phyloP scores from a whole-genome alignment of 2,329 filamentous ascomycete genomes.

The Aspergillus neotritici region DNA sequence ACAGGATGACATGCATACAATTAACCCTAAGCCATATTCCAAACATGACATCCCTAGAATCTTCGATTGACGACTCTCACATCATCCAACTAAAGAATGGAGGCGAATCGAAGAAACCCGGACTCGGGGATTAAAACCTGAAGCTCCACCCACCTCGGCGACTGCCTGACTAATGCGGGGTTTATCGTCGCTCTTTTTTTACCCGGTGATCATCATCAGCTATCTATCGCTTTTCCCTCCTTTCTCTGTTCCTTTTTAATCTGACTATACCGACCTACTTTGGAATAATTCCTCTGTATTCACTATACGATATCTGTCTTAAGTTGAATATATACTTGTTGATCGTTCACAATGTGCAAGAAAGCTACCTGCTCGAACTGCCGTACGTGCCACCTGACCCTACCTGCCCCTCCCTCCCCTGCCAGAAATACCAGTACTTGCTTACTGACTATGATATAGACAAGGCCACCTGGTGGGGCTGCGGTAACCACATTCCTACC shows the following conservation, averaged over 20 bases:
- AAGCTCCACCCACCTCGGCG: too few relatives aligned
- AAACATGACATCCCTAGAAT: too few relatives aligned
- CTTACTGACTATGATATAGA: slow-evolving; percentile 33
- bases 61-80: neutral
- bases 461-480: slow-evolving; percentile 61
- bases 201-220: neutral
- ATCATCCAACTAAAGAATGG: neutral
- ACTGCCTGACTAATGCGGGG: neutral
- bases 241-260: neutral
- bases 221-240: neutral
- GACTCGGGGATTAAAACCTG: neutral
- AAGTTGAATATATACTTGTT: neutral
- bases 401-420: neutral
- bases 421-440: slow-evolving; percentile 5
- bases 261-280: neutral
- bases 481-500: slow-evolving; percentile 55
- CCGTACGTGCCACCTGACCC: slow-evolving; percentile 45
- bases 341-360: slow-evolving; percentile 53
- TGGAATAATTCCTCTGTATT: neutral
- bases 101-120: neutral
- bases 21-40: too few relatives aligned
- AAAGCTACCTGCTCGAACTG: slow-evolving; percentile 58
- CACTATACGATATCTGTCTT: too few relatives aligned
- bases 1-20: too few relatives aligned
- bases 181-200: too few relatives aligned